Evolutionary conservation across 176 grass and related monocot genomes (phyloP), one percentile per base, ranked within the genome.

Genomic region (Juncus effusus): DNA sequence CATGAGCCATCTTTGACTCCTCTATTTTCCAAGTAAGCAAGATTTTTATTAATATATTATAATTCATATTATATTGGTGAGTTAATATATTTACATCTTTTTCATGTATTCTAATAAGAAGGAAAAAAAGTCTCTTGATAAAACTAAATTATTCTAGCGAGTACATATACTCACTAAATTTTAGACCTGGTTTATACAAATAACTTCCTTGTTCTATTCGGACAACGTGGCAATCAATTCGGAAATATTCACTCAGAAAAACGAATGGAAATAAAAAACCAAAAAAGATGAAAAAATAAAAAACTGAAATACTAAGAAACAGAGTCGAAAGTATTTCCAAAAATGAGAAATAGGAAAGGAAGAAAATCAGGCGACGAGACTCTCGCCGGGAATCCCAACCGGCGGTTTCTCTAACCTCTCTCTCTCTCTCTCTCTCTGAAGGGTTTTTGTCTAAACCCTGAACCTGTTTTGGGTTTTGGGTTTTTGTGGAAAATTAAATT

Each of bases 371-470:
- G 54, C 9, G 50, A 56, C 13, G 6, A 44, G 19, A 40, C 10
- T 57, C 57, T 59, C 3, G 15, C 44, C 44, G 44, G 44, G 6
- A 47, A 1, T 28, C 44, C 44, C 44, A 47, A 47, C 44, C 44
- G 44, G 44, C 44, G 44, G 9, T 47, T 9, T 11, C 42, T 53
- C 28, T 53, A 28, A 3, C 44, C n/a, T 2, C 39, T 28, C 12
- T 28, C 16, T 67, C 44, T 42, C 35, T 37, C 3, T 54, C 3
- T 54, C 51, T 16, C 36, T 39, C 15, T 50, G 52, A 2, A 13
- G 52, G 52, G 54, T 58, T 56, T 72, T 59, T 12, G 28, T 72
- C 57, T 42, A 72, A 72, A 49, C 66, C 65, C 66, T 6, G 13
- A 5, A 39, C 19, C 19, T 28, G 19, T 28, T 28, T 28, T 28